phyloP scores from a whole-genome alignment of 2,329 filamentous ascomycete species.

The Fusarium anguioides region DNA sequence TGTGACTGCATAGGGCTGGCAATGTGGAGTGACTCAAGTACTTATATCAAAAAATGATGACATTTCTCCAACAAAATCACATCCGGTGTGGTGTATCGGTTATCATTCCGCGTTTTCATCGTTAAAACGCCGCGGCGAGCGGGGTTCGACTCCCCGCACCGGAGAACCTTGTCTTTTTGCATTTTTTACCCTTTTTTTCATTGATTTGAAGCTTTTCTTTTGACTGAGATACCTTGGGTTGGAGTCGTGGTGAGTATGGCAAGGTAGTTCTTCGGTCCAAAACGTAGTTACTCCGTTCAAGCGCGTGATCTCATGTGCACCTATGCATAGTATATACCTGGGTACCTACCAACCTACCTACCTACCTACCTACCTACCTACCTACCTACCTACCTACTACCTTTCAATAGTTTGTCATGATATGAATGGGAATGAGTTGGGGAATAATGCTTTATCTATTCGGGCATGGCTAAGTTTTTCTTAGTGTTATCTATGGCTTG shows the following conservation, averaged over 20 bases:
- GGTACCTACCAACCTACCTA: too few species aligned
- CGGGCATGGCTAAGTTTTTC: too few species aligned
- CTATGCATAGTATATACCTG: not conserved
- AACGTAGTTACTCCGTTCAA: not conserved
- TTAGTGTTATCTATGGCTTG: too few species aligned
- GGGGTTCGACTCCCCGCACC: slow-evolving; percentile 32
- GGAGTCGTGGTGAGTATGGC: not conserved
- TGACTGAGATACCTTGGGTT: not conserved
- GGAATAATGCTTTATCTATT: too few species aligned
- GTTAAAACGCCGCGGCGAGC: slow-evolving; percentile 10
- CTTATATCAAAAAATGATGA: not conserved
- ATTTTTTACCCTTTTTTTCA: not conserved
- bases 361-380: too few species aligned
- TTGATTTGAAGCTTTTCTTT: not conserved
- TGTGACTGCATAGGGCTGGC: too few species aligned
- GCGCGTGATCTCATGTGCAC: not conserved
- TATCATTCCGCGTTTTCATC: slow-evolving; percentile 32
- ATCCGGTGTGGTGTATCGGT: slow-evolving; percentile 34
- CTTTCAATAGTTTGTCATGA: too few species aligned
- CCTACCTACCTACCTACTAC: too few species aligned
- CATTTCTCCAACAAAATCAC: not conserved
- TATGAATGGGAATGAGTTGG: too few species aligned
- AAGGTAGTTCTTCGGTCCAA: not conserved
- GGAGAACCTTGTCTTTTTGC: not conserved
- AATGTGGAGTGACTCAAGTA: rapidly evolving